A percentile compares a stretch with the other conserved stretches of the same genome.
Evolutionary conservation across 2,329 filamentous ascomycete species (phyloP).

Genomic region (Stachybotrys elegans): DNA sequence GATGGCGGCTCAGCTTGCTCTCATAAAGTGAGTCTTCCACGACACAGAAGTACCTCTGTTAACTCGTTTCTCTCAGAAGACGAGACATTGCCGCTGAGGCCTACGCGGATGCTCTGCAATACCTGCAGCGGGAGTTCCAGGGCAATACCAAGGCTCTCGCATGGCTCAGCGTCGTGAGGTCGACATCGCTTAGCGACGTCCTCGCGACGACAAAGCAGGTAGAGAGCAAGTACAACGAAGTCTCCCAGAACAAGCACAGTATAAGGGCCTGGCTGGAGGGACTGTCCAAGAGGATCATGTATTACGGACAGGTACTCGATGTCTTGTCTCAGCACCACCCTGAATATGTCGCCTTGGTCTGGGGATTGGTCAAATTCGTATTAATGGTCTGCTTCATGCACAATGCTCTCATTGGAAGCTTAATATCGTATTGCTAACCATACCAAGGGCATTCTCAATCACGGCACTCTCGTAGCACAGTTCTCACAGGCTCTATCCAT

Average conservation of each 20-base stretch:
- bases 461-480: constrained; percentile 1
- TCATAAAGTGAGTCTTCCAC: too few species aligned
- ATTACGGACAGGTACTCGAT: neutral
- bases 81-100: neutral
- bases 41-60: too few species aligned
- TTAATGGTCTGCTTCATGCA: neutral
- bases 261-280: too few species aligned
- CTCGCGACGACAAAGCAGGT: neutral
- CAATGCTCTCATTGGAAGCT: neutral
- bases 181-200: neutral
- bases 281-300: neutral
- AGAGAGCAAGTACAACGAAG: neutral
- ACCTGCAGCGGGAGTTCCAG: neutral
- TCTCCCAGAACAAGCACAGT: neutral
- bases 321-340: constrained; percentile 1
- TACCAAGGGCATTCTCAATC: constrained; percentile 5
- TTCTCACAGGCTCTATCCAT: neutral
- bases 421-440: neutral
- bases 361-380: neutral
- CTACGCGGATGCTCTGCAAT: neutral
- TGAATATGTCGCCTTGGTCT: neutral
- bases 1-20: too few species aligned
- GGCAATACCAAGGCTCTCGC: neutral
- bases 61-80: too few species aligned
- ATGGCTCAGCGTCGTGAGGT: neutral